Evolutionary conservation across 164 flowering plant genomes (phyloP).

Genomic region (Saururus chinensis): DNA sequence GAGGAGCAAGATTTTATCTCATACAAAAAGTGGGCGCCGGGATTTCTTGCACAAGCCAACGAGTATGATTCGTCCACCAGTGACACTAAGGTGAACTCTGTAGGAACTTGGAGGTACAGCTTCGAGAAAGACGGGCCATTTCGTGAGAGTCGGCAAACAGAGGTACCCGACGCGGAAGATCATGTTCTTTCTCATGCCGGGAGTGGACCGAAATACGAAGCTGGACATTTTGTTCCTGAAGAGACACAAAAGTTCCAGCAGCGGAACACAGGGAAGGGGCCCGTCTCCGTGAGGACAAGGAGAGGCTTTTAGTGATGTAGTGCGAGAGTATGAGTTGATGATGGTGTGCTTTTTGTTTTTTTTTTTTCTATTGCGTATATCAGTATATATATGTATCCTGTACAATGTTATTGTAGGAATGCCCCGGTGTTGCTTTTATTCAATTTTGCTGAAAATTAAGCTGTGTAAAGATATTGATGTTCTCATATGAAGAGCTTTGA

Average conservation of each 20-base stretch:
- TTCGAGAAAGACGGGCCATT: not conserved
- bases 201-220: not conserved
- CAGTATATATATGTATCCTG: no score
- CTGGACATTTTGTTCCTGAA: not conserved
- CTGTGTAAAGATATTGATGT: no score
- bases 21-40: not conserved
- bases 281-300: conserved; percentile 54
- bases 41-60: not conserved
- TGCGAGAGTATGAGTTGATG: no score
- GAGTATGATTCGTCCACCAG: not conserved
- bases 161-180: no score
- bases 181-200: no score
- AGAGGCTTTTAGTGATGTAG: not conserved
- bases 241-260: conserved; percentile 4
- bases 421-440: no score
- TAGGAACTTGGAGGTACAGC: not conserved
- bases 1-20: not conserved
- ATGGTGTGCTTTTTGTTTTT: no score
- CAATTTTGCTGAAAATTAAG: no score
- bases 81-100: not conserved
- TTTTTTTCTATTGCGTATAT: no score
- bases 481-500: no score
- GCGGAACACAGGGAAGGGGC: conserved; percentile 23
- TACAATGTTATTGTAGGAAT: no score
- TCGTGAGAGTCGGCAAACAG: no score